phyloP scores from a whole-genome alignment of 2,329 filamentous ascomycete genomes.

The Dothistroma pini region DNA sequence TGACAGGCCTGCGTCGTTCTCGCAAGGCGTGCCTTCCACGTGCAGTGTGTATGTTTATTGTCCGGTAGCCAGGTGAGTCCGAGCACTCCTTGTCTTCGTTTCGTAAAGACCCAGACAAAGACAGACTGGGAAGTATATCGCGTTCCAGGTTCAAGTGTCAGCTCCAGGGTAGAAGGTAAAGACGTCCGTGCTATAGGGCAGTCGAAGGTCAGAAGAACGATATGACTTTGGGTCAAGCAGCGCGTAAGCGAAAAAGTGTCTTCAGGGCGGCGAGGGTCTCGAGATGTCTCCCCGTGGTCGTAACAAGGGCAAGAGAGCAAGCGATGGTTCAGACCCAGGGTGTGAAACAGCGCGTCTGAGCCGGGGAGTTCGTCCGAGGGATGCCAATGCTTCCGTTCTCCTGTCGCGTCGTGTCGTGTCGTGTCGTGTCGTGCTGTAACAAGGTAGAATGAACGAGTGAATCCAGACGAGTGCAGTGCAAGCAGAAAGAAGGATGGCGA shows the following conservation, averaged over 20 bases:
- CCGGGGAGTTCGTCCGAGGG: background rate
- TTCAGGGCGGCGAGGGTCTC: background rate
- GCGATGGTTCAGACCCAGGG: background rate
- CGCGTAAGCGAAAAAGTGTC: background rate
- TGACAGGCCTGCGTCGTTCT: background rate
- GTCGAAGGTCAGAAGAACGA: background rate
- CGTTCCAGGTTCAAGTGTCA: background rate
- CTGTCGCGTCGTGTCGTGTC: too few species aligned
- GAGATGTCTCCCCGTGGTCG: background rate
- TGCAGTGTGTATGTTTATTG: constrained; percentile 1
- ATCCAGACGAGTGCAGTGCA: constrained; percentile 2
- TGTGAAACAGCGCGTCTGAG: constrained; percentile 1
- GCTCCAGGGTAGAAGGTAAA: background rate
- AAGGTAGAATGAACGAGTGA: background rate
- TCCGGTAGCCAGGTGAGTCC: background rate
- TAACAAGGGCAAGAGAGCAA: background rate
- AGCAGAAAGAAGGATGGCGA: background rate
- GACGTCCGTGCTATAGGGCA: background rate
- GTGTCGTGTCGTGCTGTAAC: background rate
- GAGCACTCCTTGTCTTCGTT: background rate
- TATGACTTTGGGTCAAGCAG: background rate
- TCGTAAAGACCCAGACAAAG: background rate
- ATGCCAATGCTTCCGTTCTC: background rate
- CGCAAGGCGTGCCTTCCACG: constrained; percentile 1
- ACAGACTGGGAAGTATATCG: background rate